Base-by-base conservation (phyloP, 2,329 filamentous ascomycete genomes). In the Lecanoromycetidae sp. region DNA sequence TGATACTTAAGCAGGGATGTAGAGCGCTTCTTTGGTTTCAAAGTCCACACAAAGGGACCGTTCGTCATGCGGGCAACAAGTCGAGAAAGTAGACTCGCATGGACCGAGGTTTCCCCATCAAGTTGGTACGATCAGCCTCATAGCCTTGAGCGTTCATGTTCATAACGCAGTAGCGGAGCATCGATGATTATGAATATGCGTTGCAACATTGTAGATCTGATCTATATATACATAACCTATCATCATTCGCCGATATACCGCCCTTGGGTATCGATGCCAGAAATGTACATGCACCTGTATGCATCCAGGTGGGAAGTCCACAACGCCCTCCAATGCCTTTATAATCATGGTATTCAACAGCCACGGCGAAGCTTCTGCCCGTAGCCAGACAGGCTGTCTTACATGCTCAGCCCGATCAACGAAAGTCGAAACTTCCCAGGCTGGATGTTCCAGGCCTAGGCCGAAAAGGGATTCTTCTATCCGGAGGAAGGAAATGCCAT, bases 261-360 rank as follows among this genome's bases (percentile, higher is more conserved):
- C 29, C 36, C 44, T 20, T 41, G 44, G 27, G 44, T 46, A 46
- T 34, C 36, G 15, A 35, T 29, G 36, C 29, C 22, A 26, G 35
- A 34, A 19, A 41, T 41, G 26, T 46, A 35, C 37, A 40, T 40
- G 34, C 27, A 37, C 34, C n/a, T 29, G 15, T 30, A 19, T 8
- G 42, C 23, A 25, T 2, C 15, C 23, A 25, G 3, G 25, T 6
- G n/a, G 13, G 30, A 39, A 17, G 23, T 17, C n/a, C 26, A 39
- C n/a, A 43, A 35, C 36, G 20, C 36, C 29, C n/a, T 20, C 27
- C 22, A 41, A 46, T 40, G 35, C 35, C 15, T 25, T 8, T 5
- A 13, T 22, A 27, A 12, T 36, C n/a, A n/a, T n/a, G n/a, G n/a
- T n/a, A n/a, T n/a, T n/a, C n/a, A n/a, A n/a, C n/a, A n/a, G n/a